Evolutionary conservation across 129 eudicot species (phyloP).

Genomic region (Gnaphalium uliginosum): DNA sequence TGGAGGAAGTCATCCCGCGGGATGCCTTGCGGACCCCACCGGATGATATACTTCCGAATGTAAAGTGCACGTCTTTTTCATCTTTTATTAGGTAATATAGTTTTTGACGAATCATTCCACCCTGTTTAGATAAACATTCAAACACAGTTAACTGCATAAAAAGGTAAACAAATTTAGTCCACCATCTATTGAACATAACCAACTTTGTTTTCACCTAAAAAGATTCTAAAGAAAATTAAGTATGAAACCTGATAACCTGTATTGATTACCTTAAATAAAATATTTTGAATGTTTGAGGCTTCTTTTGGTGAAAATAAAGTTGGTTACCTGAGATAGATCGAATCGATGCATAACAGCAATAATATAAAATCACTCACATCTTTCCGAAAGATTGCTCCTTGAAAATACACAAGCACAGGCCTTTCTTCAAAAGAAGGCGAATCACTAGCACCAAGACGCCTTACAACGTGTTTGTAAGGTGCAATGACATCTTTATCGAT

Average conservation of each 20-base stretch:
- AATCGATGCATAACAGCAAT: background rate
- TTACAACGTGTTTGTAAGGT: constrained; percentile 88
- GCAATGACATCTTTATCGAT: constrained; percentile 79
- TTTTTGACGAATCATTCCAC: constrained; percentile 82
- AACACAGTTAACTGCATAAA: background rate
- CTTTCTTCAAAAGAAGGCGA: constrained; percentile 63
- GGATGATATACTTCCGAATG: constrained; percentile 48
- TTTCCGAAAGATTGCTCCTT: constrained; percentile 83
- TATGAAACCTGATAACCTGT: background rate
- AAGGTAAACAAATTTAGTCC: background rate
- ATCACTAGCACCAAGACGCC: constrained; percentile 36
- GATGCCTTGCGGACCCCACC: constrained; percentile 60
- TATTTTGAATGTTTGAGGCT: background rate
- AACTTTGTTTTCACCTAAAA: background rate
- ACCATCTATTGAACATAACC: background rate
- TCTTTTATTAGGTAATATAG: constrained; percentile 72
- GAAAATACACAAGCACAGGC: constrained; percentile 68
- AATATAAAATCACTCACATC: constrained; percentile 57
- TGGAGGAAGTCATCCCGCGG: constrained; percentile 75
- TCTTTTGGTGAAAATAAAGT: background rate
- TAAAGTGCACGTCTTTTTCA: constrained; percentile 79
- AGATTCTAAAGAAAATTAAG: too few relatives aligned
- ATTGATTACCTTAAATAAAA: background rate
- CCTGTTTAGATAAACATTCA: constrained; percentile 34
- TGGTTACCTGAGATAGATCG: background rate